Evolutionary conservation across 139 green algal species (phyloP), one percentile per base, ranked within the genome.

Genomic region (Chlorella sp.): DNA sequence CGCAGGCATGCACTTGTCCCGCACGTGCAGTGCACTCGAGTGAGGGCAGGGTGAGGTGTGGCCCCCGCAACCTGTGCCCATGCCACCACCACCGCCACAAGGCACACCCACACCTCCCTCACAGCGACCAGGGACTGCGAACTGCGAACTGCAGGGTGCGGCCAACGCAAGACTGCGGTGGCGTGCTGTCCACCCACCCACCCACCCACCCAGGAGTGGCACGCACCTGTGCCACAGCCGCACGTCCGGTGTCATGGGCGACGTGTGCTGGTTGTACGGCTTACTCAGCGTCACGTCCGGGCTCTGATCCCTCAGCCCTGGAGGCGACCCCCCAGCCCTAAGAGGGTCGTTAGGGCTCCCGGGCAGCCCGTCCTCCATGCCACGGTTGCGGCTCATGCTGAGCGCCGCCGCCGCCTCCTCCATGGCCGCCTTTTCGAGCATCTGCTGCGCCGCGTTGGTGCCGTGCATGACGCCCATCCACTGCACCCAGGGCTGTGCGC

Each of bases 201-300:
- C n/a, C n/a, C n/a, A n/a, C 1, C 90, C 93, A 27, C 93, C n/a
- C n/a, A n/a, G n/a, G n/a, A n/a, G n/a, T n/a, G n/a, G n/a, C n/a
- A n/a, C n/a, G n/a, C n/a, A n/a, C n/a, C n/a, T 83, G 78, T 98
- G 91, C 77, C 95, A 94, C 67, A 98, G 82, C 60, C 91, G 78
- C 61, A 98, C 92, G 55, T 96, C 90, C 1, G 92, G 90, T 17
- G 88, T 95, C 31, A 79, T 77, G 5, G 89, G 85, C 33, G 68
- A 78, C 4, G 31, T 75, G 67, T 68, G 70, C 6, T 77, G 71
- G 35, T 70, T 14, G 70, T 85, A 75, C 4, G 63, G 71, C 49
- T 79, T 82, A 30, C 62, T 68, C 35, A 89, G 78, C 6, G 78
- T 86, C 2, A 87, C 72, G 60, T 85, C 80, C 1, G 75, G 76